Conservation (phyloP, 148 eudicot genomes). For the Mesembryanthemum crystallinum region DNA sequence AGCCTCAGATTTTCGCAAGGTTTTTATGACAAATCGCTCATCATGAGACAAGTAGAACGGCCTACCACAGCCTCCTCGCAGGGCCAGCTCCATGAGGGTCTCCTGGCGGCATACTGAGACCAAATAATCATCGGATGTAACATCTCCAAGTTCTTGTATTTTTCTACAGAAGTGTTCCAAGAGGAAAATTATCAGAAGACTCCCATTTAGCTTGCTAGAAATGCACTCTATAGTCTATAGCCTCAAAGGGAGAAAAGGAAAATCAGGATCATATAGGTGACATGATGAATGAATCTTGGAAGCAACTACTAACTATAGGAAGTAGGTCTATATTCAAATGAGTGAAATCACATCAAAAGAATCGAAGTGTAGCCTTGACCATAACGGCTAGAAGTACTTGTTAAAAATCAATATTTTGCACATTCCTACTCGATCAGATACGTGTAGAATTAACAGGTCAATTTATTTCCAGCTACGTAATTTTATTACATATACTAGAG, state of each 20-base stretch:
- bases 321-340: background rate
- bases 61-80: conserved; percentile 35
- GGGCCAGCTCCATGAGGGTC: conserved; percentile 35
- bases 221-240: background rate
- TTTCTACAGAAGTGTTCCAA: conserved; percentile 21
- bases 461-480: too few species aligned
- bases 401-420: background rate
- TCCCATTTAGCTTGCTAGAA: background rate
- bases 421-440: too few species aligned
- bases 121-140: conserved; percentile 36
- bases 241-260: background rate
- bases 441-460: too few species aligned
- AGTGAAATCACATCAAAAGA: background rate
- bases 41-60: conserved; percentile 39
- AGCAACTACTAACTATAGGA: background rate
- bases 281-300: background rate
- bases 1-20: conserved; percentile 42
- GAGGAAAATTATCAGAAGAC: background rate
- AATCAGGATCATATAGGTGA: background rate
- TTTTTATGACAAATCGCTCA: conserved; percentile 34
- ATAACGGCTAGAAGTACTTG: background rate
- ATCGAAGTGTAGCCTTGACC: background rate
- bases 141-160: conserved; percentile 35
- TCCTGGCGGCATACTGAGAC: conserved; percentile 35
- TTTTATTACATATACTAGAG: too few species aligned